Evolutionary conservation across 2,329 filamentous ascomycete species (phyloP), one percentile per base, ranked within the genome.

Genomic region (Stachybotrys chartarum): DNA sequence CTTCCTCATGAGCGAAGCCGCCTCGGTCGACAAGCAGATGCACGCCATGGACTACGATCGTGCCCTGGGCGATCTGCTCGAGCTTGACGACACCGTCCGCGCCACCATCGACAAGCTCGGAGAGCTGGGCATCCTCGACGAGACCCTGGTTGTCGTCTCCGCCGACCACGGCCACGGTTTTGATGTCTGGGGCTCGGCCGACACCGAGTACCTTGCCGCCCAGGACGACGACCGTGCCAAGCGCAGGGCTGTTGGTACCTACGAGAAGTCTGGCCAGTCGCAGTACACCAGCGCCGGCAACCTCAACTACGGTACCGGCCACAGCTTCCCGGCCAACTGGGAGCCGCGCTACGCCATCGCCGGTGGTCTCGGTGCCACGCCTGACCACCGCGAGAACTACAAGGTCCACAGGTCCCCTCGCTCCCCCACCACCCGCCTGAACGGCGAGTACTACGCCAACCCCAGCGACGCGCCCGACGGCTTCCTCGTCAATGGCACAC

Each of bases 161-260:
- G 87, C 90, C n/a, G 90, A 95, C 66, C 90, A 94, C 76, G 90
- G 90, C 47, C 90, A 95, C 73, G 90, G 90, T 55, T 95, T 95
- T 68, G 90, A 92, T 63, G 90, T 95, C 62, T 92, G 87, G 68
- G 90, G 90, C 59, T 85, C 80, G 59, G 88, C 90, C 51, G 90
- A 95, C 66, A 94, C 90, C 17, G 77, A 87, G 67, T 94, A 92
- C 72, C 78, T 93, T 50, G 75, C 81, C 16, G 79, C 81, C 5
- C 82, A 91, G 63, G 71, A 77, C 7, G 78, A 79, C 17, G 83
- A 88, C 68, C 86, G 90, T 62, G 74, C 81, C 63, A 93, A 91
- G 80, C 87, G 90, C 62, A 77, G 80, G 52, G 90, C 90, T 45
- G 76, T 94, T 52, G 90, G 90, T 56, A 78, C 79, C 32, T 94